Evolutionary conservation across 2,329 filamentous ascomycete genomes (phyloP), one percentile per base, ranked within the genome.

Genomic region (Myriosclerotinia duriaeana): DNA sequence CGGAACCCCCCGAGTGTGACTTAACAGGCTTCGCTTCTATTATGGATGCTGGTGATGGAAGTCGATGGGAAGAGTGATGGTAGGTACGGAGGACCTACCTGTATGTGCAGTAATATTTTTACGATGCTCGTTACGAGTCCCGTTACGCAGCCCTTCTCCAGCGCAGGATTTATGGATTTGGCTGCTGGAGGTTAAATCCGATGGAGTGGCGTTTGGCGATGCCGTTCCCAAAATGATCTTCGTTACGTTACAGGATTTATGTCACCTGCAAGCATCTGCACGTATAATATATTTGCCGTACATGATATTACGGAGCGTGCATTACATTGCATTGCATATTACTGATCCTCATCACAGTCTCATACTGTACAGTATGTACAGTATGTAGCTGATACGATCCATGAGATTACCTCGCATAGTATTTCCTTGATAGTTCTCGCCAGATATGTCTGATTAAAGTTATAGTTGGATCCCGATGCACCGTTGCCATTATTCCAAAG

Each of bases 221-320:
- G 55, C 22, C 9, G 15, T 36, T 34, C 55, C 55, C 42, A 48
- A 59, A 59, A 46, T 34, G 42, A 59, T 59, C n/a, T n/a, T 17
- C 36, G 40, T 59, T 59, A 59, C 55, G 55, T 59, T 59, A 59
- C 55, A 40, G 46, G 42, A 59, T 59, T n/a, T 48, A 59, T 59
- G n/a, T 59, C 40, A 46, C 11, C 26, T 46, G 55, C 42, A 59
- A 42, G 42, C 55, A 59, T n/a, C n/a, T n/a, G 42, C 17, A 26
- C 26, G 30, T 46, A 9, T 34, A 46, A 46, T 36, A 34, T 48
- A 59, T 59, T 14, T n/a, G 55, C 17, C 17, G 55, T 59, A 46
- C 22, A 48, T 59, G 55, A 46, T 17, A 56, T 56, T 15, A 40
- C 12, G 9, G 9, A n/a, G n/a, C n/a, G 8, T 40, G 6, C 34